phyloP scores from a whole-genome alignment of 2,329 filamentous ascomycete species.

The Beauveria brongniartii region DNA sequence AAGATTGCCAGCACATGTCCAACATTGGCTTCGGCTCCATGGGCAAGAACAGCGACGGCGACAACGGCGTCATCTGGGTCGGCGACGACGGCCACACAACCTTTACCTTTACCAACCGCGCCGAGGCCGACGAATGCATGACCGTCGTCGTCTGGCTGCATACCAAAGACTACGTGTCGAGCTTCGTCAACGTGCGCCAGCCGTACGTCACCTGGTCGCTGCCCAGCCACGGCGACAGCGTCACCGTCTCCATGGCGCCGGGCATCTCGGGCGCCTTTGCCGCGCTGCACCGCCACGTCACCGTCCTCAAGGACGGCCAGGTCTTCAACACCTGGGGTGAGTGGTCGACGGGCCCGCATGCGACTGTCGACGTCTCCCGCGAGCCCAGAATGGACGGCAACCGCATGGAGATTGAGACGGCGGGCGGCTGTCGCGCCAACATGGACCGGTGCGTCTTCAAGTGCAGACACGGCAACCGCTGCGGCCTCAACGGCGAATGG shows the following conservation, averaged over 20 bases:
- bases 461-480: conserved; percentile 28
- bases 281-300: conserved; percentile 23
- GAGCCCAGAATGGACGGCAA: conserved; percentile 37
- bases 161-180: conserved; percentile 12
- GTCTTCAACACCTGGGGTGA: conserved; percentile 36
- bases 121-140: conserved; percentile 14
- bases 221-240: conserved; percentile 21
- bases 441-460: conserved; percentile 34
- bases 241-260: conserved; percentile 29
- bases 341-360: conserved; percentile 29
- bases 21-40: conserved; percentile 19
- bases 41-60: conserved; percentile 17
- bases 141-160: conserved; percentile 22
- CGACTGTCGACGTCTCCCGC: conserved; percentile 34
- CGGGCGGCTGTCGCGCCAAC: conserved; percentile 31
- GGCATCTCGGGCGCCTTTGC: conserved; percentile 32
- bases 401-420: conserved; percentile 25
- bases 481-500: conserved; percentile 27
- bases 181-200: conserved; percentile 21
- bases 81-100: conserved; percentile 21
- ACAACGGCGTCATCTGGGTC: conserved; percentile 23
- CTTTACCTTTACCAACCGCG: conserved; percentile 22
- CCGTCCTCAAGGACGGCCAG: conserved; percentile 28
- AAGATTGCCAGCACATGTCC: conserved; percentile 22
- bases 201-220: conserved; percentile 31